Conservation (phyloP, 1,139 yeast genomes). For the Hyphopichia wangnamkhiaoensis region DNA sequence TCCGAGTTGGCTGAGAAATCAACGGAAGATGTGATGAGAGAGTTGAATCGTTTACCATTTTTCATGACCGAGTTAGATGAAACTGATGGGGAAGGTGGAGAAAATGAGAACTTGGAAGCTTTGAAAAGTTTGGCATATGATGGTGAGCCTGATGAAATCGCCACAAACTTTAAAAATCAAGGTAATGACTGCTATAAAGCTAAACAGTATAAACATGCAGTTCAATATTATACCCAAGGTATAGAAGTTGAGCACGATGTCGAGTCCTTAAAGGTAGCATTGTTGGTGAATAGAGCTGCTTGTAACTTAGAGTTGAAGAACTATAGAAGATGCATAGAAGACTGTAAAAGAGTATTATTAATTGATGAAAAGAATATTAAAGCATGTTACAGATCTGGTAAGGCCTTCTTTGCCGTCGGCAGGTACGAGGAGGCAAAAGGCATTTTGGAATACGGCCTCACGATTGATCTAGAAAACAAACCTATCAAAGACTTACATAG, state of each 20-base stretch:
- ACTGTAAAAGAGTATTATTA: constrained; percentile 71
- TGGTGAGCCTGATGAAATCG: constrained; percentile 92
- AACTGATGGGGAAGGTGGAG: constrained; percentile 76
- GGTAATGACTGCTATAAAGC: constrained; percentile 84
- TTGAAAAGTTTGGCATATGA: constrained; percentile 89
- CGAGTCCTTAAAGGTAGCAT: constrained; percentile 54
- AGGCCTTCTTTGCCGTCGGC: constrained; percentile 71
- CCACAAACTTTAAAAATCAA: constrained; percentile 84
- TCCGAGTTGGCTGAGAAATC: constrained; percentile 65
- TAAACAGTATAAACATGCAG: constrained; percentile 73
- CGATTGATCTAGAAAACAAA: constrained; percentile 57
- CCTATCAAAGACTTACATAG: constrained; percentile 48
- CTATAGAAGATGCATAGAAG: constrained; percentile 83
- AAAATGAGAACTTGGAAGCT: constrained; percentile 78
- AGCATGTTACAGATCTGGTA: constrained; percentile 84
- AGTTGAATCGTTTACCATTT: constrained; percentile 83
- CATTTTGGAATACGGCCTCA: constrained; percentile 64
- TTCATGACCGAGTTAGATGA: constrained; percentile 90
- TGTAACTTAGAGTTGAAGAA: constrained; percentile 85
- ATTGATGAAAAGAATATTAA: constrained; percentile 72
- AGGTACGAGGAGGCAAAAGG: constrained; percentile 72
- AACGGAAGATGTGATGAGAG: constrained; percentile 75
- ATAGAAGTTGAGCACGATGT: constrained; percentile 67
- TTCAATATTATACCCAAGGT: constrained; percentile 78
- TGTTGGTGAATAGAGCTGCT: constrained; percentile 84